Conservation (phyloP, 306 rosid genomes). For the Albizia julibrissin region DNA sequence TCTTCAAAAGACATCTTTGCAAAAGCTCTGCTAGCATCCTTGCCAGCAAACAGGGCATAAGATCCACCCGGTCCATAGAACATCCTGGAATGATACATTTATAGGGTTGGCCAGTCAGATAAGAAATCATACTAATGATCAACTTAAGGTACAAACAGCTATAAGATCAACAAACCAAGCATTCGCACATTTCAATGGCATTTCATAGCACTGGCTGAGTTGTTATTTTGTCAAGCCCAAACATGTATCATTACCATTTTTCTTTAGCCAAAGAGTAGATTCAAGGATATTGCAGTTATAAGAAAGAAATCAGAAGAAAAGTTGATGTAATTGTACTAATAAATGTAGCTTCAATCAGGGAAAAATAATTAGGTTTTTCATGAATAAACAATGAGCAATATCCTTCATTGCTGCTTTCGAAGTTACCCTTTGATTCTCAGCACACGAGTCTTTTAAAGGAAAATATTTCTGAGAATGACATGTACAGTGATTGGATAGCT, state of each 20-base stretch:
- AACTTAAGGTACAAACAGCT: neutral
- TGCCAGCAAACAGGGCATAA: constrained; percentile 93
- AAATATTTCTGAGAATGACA: neutral
- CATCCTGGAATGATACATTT: constrained; percentile 53
- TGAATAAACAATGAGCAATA: neutral
- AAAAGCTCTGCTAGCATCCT: constrained; percentile 97
- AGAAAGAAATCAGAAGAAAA: constrained; percentile 2
- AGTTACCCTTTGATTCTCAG: neutral
- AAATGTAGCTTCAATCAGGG: neutral
- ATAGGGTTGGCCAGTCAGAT: constrained; percentile 8
- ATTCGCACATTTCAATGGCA: neutral
- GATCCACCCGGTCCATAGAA: constrained; percentile 98
- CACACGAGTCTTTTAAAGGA: neutral
- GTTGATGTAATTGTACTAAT: neutral
- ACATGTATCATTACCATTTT: neutral
- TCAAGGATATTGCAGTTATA: neutral
- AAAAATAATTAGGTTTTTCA: neutral
- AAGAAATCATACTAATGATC: neutral
- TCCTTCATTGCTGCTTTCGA: neutral
- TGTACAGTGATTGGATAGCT: neutral
- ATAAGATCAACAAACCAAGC: neutral
- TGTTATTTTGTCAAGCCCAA: neutral
- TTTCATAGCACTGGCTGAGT: neutral
- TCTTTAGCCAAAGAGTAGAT: neutral
- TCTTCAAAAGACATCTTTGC: constrained; percentile 99